A percentile compares a stretch with the other conserved stretches of the same genome.
Evolutionary conservation across 2,329 filamentous ascomycete genomes (phyloP).

Genomic region (Chaetoscypha palmicola): DNA sequence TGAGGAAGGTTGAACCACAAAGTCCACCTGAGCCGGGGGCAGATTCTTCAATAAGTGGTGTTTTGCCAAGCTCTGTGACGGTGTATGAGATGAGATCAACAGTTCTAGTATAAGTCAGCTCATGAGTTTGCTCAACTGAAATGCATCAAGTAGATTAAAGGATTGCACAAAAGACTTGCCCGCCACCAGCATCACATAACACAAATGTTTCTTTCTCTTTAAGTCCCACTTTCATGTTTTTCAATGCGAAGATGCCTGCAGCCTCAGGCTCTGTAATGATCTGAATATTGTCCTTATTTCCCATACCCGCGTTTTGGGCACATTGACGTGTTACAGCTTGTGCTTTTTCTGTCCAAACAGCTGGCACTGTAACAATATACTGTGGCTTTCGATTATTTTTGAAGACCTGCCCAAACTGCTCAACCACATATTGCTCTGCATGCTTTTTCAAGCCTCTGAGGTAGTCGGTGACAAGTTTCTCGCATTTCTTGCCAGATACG

Average conservation of each 20-base stretch:
- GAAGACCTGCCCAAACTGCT: neutral
- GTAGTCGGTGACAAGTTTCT: slow-evolving; percentile 4
- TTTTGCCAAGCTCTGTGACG: slow-evolving; percentile 13
- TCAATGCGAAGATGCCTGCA: slow-evolving; percentile 11
- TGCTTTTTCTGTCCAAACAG: slow-evolving; percentile 10
- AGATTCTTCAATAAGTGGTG: slow-evolving; percentile 21
- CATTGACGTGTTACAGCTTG: slow-evolving; percentile 4
- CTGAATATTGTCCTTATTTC: slow-evolving; percentile 7
- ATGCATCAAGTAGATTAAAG: too few relatives aligned
- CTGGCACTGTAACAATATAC: slow-evolving; percentile 12
- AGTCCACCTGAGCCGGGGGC: slow-evolving; percentile 20
- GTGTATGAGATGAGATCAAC: slow-evolving; percentile 31
- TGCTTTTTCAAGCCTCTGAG: slow-evolving; percentile 3
- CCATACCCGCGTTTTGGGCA: slow-evolving; percentile 8
- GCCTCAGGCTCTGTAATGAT: slow-evolving; percentile 13
- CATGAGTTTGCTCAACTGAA: too few relatives aligned
- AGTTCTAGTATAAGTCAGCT: too few relatives aligned
- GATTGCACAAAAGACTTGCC: slow-evolving; percentile 3
- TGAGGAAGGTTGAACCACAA: slow-evolving; percentile 24
- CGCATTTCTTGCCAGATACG: neutral
- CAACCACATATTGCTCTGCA: neutral
- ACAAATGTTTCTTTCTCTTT: slow-evolving; percentile 29
- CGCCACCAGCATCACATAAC: slow-evolving; percentile 31
- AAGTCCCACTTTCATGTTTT: slow-evolving; percentile 8
- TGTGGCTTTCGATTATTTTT: neutral